Evolutionary conservation across 106 monocot genomes (phyloP), one percentile per base, ranked within the genome.

Genomic region (Apostasia ramifera): DNA sequence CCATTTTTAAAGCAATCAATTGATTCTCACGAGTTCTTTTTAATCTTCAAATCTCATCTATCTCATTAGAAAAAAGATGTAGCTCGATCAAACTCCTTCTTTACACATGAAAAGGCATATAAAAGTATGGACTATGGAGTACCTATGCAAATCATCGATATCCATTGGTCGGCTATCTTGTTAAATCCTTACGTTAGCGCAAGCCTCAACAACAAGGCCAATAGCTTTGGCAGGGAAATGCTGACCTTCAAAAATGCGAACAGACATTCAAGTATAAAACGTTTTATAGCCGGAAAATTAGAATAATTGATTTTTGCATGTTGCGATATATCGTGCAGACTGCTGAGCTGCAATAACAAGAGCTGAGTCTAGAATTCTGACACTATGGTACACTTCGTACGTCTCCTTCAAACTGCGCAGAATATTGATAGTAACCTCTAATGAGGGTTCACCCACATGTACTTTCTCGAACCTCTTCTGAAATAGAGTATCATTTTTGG

Each of bases 191-290:
- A 91, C 95, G 75, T 91, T 95, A 0, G 95, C 88, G 70, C 91
- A 95, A 39, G 95, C 95, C 66, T 95, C 95, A 69, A 91, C 95
- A n/a, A 95, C 86, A 43, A 95, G 66, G 69, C 91, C 91, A 48
- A 95, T 95, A 6, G 95, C 95, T 77, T 95, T 95, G 56, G 91
- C 95, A 47, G 95, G 95, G 2, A 95, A 78, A 64, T 84, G 88
- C 1, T 91, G 91, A 5, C 88, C 92, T 92, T 45, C 49, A 74
- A 3, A 26, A 39, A 71, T 40, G 26, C 26, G 26, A 6, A 42
- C 63, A 55, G 44, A 44, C 1, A 15, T 0, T 15, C 26, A 13
- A 13, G 46, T 1, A n/a, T 2, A 12, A 62, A 62, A 42, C 40
- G 2, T 2, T 41, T 41, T 40, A 55, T 8, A 43, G 11, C 9